These are phyloP conservation scores for Aspergillus jensenii DNA, from an alignment of 2,329 filamentous ascomycete species.

Conservation along the genomic window DNA sequence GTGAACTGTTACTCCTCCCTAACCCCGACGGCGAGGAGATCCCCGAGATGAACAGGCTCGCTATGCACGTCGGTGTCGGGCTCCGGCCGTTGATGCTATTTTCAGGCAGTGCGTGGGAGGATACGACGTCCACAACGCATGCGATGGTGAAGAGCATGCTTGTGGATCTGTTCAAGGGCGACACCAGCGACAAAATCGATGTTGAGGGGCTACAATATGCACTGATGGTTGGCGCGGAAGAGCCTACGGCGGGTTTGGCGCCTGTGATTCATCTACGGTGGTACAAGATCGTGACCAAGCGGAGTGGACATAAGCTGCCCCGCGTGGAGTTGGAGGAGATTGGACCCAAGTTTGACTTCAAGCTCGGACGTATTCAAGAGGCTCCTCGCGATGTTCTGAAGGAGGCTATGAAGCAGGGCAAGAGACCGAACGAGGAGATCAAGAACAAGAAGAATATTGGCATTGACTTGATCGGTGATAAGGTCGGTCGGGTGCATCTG, in stretches of 20 bases:
- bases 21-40: conserved; percentile 53
- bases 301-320: conserved; percentile 81
- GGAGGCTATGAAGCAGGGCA: conserved; percentile 85
- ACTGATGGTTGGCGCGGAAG: conserved; percentile 75
- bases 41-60: conserved; percentile 53
- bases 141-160: conserved; percentile 84
- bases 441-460: conserved; percentile 93
- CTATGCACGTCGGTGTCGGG: conserved; percentile 68
- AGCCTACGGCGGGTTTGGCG: conserved; percentile 47
- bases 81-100: conserved; percentile 91
- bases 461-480: conserved; percentile 90
- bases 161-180: conserved; percentile 86
- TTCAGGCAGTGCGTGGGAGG: conserved; percentile 83
- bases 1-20: conserved; percentile 81
- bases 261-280: conserved; percentile 66
- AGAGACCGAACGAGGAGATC: conserved; percentile 55
- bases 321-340: conserved; percentile 94
- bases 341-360: conserved; percentile 89
- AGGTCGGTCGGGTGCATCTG: conserved; percentile 89
- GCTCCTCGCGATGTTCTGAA: conserved; percentile 79
- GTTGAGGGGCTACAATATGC: conserved; percentile 94
- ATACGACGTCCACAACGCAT: conserved; percentile 74
- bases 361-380: conserved; percentile 75
- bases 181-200: conserved; percentile 77
- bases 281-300: conserved; percentile 84